phyloP scores from a whole-genome alignment of 2,329 filamentous ascomycete species.

The Thielaviopsis punctulata region DNA sequence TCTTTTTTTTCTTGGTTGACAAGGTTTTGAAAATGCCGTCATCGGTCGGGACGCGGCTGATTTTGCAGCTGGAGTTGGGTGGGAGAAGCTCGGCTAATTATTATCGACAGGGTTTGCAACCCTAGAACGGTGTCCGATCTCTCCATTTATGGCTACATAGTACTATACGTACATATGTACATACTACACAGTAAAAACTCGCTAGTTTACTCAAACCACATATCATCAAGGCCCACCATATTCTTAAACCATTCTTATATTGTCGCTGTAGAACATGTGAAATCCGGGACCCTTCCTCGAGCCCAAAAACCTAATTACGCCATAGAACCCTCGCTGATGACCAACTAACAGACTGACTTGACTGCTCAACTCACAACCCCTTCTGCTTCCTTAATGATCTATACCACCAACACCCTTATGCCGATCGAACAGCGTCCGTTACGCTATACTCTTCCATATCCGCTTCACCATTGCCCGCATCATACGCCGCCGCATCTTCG shows the following conservation, averaged over 20 bases:
- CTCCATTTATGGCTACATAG: too few relatives aligned
- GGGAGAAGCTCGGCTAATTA: conserved; percentile 2
- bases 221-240: too few relatives aligned
- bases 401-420: background rate
- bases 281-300: background rate
- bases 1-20: background rate
- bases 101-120: background rate
- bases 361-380: too few relatives aligned
- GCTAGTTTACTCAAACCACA: too few relatives aligned
- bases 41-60: background rate
- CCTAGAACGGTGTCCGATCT: too few relatives aligned
- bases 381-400: too few relatives aligned
- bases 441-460: background rate
- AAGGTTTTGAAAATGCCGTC: background rate
- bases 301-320: background rate
- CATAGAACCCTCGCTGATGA: background rate
- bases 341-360: background rate
- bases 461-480: background rate
- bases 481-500: conserved; percentile 15
- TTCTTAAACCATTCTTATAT: background rate
- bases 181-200: too few relatives aligned
- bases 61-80: background rate
- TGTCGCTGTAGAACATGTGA: background rate
- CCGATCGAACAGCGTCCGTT: background rate
- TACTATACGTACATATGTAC: too few relatives aligned